These are phyloP conservation scores for Paecilomyces sp. DNA, from an alignment of 2,329 filamentous ascomycete genomes.

Conservation along the genomic window DNA sequence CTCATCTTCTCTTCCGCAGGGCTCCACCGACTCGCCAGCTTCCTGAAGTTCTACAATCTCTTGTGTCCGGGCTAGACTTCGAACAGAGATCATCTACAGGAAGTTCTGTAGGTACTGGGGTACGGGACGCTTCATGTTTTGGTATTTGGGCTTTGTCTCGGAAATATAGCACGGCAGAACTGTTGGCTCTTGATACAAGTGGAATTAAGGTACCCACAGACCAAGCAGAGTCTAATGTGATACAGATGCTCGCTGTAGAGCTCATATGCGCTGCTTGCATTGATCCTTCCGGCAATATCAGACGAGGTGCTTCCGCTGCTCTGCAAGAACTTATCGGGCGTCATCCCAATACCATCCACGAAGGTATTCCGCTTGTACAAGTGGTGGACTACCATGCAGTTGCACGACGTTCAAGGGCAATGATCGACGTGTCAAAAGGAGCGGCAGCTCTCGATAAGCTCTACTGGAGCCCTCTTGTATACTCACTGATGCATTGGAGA, in stretches of 20 bases:
- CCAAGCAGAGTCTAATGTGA: slow-evolving; percentile 37
- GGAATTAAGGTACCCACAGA: slow-evolving; percentile 21
- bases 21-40: slow-evolving; percentile 68
- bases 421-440: slow-evolving; percentile 65
- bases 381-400: slow-evolving; percentile 89
- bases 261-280: slow-evolving; percentile 75
- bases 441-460: slow-evolving; percentile 57
- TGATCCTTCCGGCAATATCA: slow-evolving; percentile 87
- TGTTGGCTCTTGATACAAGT: slow-evolving; percentile 52
- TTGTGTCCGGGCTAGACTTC: slow-evolving; percentile 75
- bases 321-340: slow-evolving; percentile 89
- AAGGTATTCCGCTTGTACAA: slow-evolving; percentile 83
- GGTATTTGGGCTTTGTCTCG: slow-evolving; percentile 89
- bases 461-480: slow-evolving; percentile 63
- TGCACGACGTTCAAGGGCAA: slow-evolving; percentile 74
- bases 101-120: slow-evolving; percentile 78
- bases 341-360: slow-evolving; percentile 74
- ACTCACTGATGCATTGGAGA: slow-evolving; percentile 73
- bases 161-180: slow-evolving; percentile 73
- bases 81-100: slow-evolving; percentile 83
- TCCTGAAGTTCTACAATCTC: slow-evolving; percentile 64
- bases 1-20: slow-evolving; percentile 77
- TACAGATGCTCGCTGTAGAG: slow-evolving; percentile 74
- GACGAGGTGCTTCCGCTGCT: slow-evolving; percentile 85
- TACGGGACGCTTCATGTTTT: slow-evolving; percentile 92